A percentile compares a stretch with the other conserved stretches of the same genome.
These are phyloP conservation scores for Meripilus lineatus DNA, from an alignment of 1,284 basidiomycete species.

Conservation along the genomic window DNA sequence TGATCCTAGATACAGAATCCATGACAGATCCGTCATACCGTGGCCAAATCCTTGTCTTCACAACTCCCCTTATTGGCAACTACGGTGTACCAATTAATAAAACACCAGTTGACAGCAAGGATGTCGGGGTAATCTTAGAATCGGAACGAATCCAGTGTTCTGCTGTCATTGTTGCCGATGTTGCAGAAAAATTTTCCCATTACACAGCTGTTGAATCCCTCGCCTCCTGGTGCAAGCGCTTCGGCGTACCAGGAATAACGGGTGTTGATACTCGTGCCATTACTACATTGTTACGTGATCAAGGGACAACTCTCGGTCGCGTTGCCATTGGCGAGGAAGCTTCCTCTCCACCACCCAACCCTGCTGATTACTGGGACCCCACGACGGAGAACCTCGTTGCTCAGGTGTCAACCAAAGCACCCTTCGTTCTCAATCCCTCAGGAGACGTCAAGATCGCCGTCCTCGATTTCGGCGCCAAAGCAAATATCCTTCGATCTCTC, in stretches of 20 bases:
- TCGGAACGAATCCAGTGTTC: constrained; percentile 88
- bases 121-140: constrained; percentile 90
- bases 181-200: constrained; percentile 94
- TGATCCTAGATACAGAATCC: constrained; percentile 84
- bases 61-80: constrained; percentile 97
- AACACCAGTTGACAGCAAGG: constrained; percentile 69
- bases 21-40: constrained; percentile 99
- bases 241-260: constrained; percentile 90
- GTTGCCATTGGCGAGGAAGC: constrained; percentile 82
- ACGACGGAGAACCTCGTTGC: constrained; percentile 90
- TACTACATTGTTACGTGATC: constrained; percentile 90
- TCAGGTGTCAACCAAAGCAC: constrained; percentile 83
- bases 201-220: constrained; percentile 92
- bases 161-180: constrained; percentile 90
- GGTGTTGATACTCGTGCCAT: constrained; percentile 98
- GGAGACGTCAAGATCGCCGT: constrained; percentile 92
- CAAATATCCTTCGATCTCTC: constrained; percentile 93
- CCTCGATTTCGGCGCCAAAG: constrained; percentile 96
- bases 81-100: constrained; percentile 93
- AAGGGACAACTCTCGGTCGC: constrained; percentile 94
- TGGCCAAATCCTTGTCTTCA: constrained; percentile 97
- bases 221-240: constrained; percentile 89
- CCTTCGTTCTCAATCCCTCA: constrained; percentile 84
- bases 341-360: constrained; percentile 51
- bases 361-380: constrained; percentile 88